Conservation (phyloP, 2,329 filamentous ascomycete genomes). For the Penicillium sp. region DNA sequence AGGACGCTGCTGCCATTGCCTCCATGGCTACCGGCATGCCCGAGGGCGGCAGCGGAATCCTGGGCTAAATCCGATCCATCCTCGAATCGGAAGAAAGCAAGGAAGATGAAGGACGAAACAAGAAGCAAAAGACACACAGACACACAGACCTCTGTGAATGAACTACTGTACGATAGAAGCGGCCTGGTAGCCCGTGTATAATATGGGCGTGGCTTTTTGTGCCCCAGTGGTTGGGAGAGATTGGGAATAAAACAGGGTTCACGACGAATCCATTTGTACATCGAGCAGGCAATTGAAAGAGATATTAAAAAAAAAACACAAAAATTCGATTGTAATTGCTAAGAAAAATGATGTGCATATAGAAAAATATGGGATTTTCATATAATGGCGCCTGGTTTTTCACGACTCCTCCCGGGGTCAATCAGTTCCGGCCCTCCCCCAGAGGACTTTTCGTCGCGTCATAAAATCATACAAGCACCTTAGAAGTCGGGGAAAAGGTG, state of each 20-base stretch:
- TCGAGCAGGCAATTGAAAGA: constrained; percentile 13
- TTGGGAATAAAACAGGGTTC: constrained; percentile 12
- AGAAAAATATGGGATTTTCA: constrained; percentile 16
- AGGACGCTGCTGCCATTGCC: constrained; percentile 25
- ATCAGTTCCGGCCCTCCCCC: constrained; percentile 20
- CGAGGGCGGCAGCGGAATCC: constrained; percentile 11
- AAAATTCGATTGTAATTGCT: constrained; percentile 26
- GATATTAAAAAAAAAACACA: constrained; percentile 17
- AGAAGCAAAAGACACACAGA: constrained; percentile 9
- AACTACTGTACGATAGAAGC: constrained; percentile 23
- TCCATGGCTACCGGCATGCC: constrained; percentile 17
- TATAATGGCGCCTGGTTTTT: constrained; percentile 22
- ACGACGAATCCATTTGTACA: constrained; percentile 16
- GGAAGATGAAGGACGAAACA: constrained; percentile 6
- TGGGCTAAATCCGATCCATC: constrained; percentile 4
- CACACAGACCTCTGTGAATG: constrained; percentile 19
- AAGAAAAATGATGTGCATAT: constrained; percentile 18
- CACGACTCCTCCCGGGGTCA: constrained; percentile 19
- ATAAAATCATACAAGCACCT: constrained; percentile 37
- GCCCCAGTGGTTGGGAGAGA: constrained; percentile 10
- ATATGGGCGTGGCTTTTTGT: constrained; percentile 21
- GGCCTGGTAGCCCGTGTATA: constrained; percentile 27
- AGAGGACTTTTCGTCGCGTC: constrained; percentile 32
- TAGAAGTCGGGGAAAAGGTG: constrained; percentile 76
- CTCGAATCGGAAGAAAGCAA: neutral